phyloP scores from a whole-genome alignment of 2,329 filamentous ascomycete species.

The Verticillium tricorpus region DNA sequence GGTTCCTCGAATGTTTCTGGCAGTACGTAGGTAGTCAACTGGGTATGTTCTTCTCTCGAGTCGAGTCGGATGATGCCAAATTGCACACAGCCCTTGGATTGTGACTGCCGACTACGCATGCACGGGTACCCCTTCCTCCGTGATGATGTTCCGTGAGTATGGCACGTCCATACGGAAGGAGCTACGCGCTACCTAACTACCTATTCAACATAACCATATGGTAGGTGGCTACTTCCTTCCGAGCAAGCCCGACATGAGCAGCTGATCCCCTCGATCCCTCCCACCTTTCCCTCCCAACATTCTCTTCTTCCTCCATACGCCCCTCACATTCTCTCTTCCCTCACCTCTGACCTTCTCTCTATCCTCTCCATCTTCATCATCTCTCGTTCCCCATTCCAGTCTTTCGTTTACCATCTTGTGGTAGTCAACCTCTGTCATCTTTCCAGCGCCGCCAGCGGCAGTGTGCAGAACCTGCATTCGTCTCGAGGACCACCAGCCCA shows the following conservation, averaged over 20 bases:
- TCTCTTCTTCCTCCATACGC: conserved; percentile 6
- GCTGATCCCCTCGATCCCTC: conserved; percentile 1
- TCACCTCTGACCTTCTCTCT: neutral
- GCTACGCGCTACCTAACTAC: neutral
- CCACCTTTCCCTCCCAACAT: neutral
- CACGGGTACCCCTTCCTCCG: neutral
- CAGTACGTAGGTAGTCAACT: too few species aligned
- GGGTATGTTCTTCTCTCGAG: too few species aligned
- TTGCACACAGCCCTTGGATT: neutral
- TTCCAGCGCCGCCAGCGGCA: conserved; percentile 15
- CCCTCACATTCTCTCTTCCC: neutral
- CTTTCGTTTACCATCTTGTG: neutral
- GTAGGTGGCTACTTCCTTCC: neutral
- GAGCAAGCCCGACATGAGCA: neutral
- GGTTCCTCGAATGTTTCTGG: too few species aligned
- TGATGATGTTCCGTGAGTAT: neutral
- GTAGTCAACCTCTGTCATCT: conserved; percentile 11
- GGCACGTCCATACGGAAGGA: neutral
- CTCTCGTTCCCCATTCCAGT: conserved; percentile 5
- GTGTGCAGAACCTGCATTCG: neutral
- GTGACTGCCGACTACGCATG: neutral
- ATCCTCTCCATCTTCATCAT: conserved; percentile 8
- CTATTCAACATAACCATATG: neutral
- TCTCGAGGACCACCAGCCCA: neutral
- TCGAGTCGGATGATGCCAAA: neutral